Evolutionary conservation across 805 yeast species (phyloP), one percentile per base, ranked within the genome.

Genomic region (Lipomyces japonicus): DNA sequence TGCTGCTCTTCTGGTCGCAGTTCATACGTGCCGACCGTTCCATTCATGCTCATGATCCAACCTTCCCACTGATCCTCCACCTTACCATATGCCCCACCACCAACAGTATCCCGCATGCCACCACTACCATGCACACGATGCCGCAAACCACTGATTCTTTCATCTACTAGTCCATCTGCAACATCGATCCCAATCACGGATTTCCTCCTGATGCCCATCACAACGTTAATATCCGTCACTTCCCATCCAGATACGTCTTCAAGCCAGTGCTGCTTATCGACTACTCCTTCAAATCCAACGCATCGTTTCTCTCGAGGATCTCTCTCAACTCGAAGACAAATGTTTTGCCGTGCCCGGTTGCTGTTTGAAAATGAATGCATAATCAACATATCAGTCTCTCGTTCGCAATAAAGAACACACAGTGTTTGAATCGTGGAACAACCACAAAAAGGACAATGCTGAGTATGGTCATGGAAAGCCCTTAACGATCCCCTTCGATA

Each of bases 281-380:
- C 72, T 5, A 80, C 87, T 1, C 84, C 78, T 46, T 81, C 86
- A 64, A 88, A 85, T 24, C 96, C 96, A 36, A 84, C 73, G 68
- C 96, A 88, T 71, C 96, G 78, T 34, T 86, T 86, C 68, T 88
- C 96, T 61, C 95, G 77, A 1, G 91, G 87, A 67, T 88, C 96
- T 76, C 96, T 83, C 67, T 88, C 96, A 35, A 86, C 95, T 67
- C 96, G 78, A 48, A 88, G 68, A 66, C 96, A 88, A 36, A 88
- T 88, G 58, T 79, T 82, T 49, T 79, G 84, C 61, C 85, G 84
- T 7, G 95, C 88, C 50, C 82, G 74, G 62, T 84, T 84, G 52
- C 82, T 86, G 40, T 82, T 78, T 39, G 78, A 78, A 61, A 80
- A 82, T 0, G 93, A 82, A 61, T 87, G 95, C 70, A 86, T 70